Percentiles rank a stretch among this genome's conserved stretches.
phyloP scores from a whole-genome alignment of 2,329 filamentous ascomycete genomes.

The Ophiostoma quercus region DNA sequence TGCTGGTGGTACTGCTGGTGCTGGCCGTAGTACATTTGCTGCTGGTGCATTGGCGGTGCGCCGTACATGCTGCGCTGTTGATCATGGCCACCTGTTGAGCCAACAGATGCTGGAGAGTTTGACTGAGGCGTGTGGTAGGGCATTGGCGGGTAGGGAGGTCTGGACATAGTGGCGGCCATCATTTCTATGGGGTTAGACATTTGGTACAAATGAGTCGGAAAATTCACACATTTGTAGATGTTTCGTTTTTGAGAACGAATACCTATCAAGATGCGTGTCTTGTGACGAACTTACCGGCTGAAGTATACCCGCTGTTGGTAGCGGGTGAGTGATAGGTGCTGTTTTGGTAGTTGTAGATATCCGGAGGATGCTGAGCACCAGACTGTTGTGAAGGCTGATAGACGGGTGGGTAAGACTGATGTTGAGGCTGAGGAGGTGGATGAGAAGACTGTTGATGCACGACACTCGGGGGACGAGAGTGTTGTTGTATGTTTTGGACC shows the following conservation, averaged over 20 bases:
- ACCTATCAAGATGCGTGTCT: not conserved
- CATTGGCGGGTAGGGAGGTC: conserved; percentile 79
- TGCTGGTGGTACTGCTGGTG: conserved; percentile 62
- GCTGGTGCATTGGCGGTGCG: conserved; percentile 70
- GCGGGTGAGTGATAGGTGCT: conserved; percentile 79
- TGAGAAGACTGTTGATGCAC: conserved; percentile 66
- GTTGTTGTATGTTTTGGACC: conserved; percentile 56
- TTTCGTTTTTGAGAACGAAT: not conserved
- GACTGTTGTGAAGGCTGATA: conserved; percentile 47
- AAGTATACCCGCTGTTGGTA: conserved; percentile 76
- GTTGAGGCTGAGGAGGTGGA: conserved; percentile 62
- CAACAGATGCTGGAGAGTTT: conserved; percentile 88
- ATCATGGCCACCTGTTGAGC: conserved; percentile 82
- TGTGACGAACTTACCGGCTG: conserved; percentile 63
- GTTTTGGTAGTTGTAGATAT: conserved; percentile 73
- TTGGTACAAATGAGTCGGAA: not conserved
- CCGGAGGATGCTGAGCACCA: conserved; percentile 58
- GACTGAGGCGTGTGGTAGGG: conserved; percentile 90
- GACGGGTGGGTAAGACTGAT: not conserved
- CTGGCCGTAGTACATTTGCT: conserved; percentile 70
- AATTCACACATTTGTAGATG: not conserved
- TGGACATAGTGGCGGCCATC: conserved; percentile 67
- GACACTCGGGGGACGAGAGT: conserved; percentile 54
- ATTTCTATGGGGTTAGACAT: conserved; percentile 43
- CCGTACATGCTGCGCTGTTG: conserved; percentile 84